Evolutionary conservation across 208 protist genomes (phyloP).

Genomic region (Acanthamoeba quina): DNA sequence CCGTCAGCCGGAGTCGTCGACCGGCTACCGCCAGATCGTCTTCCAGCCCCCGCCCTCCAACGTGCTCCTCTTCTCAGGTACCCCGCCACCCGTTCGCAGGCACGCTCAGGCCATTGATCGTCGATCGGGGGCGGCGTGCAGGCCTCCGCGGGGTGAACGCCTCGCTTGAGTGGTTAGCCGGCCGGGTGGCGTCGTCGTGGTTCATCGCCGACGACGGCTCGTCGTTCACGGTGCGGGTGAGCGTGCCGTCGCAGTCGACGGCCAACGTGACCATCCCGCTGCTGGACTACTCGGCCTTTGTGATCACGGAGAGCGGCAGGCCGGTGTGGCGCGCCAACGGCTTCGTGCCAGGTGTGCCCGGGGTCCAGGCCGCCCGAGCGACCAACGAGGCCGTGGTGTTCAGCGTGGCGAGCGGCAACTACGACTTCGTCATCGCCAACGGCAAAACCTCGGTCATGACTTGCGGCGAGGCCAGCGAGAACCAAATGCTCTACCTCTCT

Average conservation of each 20-base stretch:
- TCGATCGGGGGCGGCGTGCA: not conserved
- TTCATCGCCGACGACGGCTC: not conserved
- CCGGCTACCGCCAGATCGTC: not conserved
- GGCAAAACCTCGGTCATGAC: not conserved
- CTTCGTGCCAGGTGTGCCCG: not conserved
- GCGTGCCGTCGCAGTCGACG: not conserved
- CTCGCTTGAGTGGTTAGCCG: not conserved
- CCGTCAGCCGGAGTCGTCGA: not conserved
- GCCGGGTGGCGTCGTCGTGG: not conserved
- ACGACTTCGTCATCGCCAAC: not conserved
- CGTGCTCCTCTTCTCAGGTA: not conserved
- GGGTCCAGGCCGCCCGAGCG: not conserved
- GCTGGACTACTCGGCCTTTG: slow-evolving; percentile 39
- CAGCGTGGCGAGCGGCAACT: slow-evolving; percentile 26
- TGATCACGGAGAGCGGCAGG: not conserved
- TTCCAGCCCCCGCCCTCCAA: not conserved
- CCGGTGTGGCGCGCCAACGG: not conserved
- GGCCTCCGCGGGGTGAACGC: slow-evolving; percentile 1
- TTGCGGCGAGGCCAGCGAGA: not conserved
- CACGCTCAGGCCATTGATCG: not conserved
- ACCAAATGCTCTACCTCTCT: not conserved
- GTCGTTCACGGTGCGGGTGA: not conserved
- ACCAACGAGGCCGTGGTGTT: not conserved
- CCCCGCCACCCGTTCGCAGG: not conserved
- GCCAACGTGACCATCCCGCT: slow-evolving; percentile 23